A percentile compares a stretch with the other conserved stretches of the same genome.
Evolutionary conservation across 768 basidiomycete species (phyloP).

Genomic region (Dacryopinax spathularia): DNA sequence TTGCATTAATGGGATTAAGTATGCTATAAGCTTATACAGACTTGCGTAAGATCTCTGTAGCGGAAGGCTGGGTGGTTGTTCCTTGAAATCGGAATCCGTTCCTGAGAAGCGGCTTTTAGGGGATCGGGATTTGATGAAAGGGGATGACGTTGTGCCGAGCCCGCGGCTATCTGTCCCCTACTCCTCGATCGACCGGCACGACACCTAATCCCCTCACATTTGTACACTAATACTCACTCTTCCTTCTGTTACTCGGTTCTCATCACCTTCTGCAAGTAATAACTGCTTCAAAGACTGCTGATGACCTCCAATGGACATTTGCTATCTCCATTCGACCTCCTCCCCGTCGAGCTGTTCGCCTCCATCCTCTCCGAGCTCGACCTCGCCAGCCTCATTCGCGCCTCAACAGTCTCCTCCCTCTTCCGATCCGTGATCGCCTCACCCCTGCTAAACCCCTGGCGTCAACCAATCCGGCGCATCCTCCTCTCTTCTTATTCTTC

Average conservation of each 20-base stretch:
- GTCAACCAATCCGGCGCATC: slow-evolving; percentile 48
- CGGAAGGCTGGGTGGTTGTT: no score
- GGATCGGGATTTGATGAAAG: background rate
- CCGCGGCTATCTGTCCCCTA: background rate
- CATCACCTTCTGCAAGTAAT: background rate
- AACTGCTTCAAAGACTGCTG: background rate
- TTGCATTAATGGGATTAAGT: background rate
- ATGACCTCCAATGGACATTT: slow-evolving; percentile 8
- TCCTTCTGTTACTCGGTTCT: background rate
- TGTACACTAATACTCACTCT: background rate
- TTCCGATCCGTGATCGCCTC: slow-evolving; percentile 41
- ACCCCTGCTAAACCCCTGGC: slow-evolving; percentile 34
- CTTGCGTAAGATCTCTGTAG: no score
- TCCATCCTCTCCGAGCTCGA: slow-evolving; percentile 58
- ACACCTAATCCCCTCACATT: background rate
- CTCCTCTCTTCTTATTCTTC: slow-evolving; percentile 28
- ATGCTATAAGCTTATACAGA: background rate
- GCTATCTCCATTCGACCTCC: slow-evolving; percentile 14
- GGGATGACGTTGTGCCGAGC: background rate
- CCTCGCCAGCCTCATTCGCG: slow-evolving; percentile 40
- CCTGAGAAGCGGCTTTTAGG: no score
- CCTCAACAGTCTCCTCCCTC: slow-evolving; percentile 47
- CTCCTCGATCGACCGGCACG: background rate
- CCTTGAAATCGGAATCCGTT: no score
- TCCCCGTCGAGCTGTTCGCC: slow-evolving; percentile 67